Base-by-base conservation (phyloP, 2,329 filamentous ascomycete species). In the Dactylonectria macrodidyma region DNA sequence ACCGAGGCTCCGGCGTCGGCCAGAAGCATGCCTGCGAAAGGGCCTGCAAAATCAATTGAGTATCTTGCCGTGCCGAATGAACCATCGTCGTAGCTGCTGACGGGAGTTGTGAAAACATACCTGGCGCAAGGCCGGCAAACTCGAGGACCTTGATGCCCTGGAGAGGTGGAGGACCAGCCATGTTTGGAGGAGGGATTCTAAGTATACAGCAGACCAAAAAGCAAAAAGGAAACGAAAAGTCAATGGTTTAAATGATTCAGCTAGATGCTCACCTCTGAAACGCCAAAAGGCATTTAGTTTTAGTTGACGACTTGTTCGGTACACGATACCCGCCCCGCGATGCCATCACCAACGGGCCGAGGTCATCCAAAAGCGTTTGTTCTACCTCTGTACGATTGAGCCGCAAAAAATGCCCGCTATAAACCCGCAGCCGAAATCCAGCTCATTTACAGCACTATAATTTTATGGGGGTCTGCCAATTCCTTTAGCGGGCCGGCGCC, bases 1-100 rank as follows among this genome's bases (percentile, higher is more conserved):
- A 98, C 93, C 6, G 90, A 90, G 61, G 95, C 95, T 76, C 95
- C 95, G 72, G 94, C 94, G 82, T 98, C 95, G 74, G 95, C 92
- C 69, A 98, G 91, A 58, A 97, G 89, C 77, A 98, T 89, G 75
- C 95, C 95, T 57, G 94, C 92, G 80, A 96, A 98, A 50, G 95
- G 95, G 30, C 92, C 95, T 95, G 26, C 26, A 30, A 30, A 4
- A 30, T 30, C 26, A 30, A 30, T 30, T 30, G 7, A 30, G 26
- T 7, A 30, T 5, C 19, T 30, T 30, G 26, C 26, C 26, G 4
- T 19, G 14, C 59, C 2, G 38, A 33, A 30, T 5, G 51, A 16
- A 48, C 30, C 12, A 22, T 22, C 9, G 11, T 12, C 9, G 24
- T 10, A 22, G 26, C 26, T 30, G 26, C 26, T 7, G 10, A 50